Percentiles rank a stretch among this genome's conserved stretches.
phyloP scores from a whole-genome alignment of 2,329 filamentous ascomycete genomes.

The Fusarium sp. region DNA sequence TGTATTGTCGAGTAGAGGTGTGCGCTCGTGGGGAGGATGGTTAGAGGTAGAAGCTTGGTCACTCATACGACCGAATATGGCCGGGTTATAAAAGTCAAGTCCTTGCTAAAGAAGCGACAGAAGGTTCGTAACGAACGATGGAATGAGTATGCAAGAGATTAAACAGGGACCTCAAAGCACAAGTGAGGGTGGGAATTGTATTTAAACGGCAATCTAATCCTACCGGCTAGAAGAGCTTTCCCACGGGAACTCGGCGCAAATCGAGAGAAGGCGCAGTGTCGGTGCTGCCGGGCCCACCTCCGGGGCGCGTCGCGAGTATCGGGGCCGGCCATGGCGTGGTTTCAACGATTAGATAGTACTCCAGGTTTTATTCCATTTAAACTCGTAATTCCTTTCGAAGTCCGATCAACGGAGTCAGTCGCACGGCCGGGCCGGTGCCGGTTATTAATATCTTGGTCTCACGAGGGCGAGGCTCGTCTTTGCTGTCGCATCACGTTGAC shows the following conservation, averaged over 20 bases:
- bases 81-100: background rate
- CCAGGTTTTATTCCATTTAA: slow-evolving; percentile 36
- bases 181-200: slow-evolving; percentile 12
- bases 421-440: slow-evolving; percentile 7
- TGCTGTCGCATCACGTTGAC: background rate
- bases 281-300: slow-evolving; percentile 40
- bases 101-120: background rate
- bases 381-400: slow-evolving; percentile 27
- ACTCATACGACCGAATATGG: slow-evolving; percentile 25
- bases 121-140: background rate
- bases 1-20: slow-evolving; percentile 16
- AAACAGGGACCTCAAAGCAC: background rate
- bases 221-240: slow-evolving; percentile 40
- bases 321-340: slow-evolving; percentile 17
- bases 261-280: slow-evolving; percentile 23
- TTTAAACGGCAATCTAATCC: slow-evolving; percentile 16
- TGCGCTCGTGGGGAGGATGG: slow-evolving; percentile 17
- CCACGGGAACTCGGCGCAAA: slow-evolving; percentile 30
- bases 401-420: slow-evolving; percentile 16
- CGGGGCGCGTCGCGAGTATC: slow-evolving; percentile 14
- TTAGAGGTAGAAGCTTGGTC: slow-evolving; percentile 6
- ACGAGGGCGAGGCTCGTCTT: slow-evolving; percentile 2
- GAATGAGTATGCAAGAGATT: slow-evolving; percentile 7
- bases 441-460: background rate
- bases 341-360: slow-evolving; percentile 29